Base-by-base conservation (phyloP, 331 rosid genomes). In the Phaseolus coccineus region DNA sequence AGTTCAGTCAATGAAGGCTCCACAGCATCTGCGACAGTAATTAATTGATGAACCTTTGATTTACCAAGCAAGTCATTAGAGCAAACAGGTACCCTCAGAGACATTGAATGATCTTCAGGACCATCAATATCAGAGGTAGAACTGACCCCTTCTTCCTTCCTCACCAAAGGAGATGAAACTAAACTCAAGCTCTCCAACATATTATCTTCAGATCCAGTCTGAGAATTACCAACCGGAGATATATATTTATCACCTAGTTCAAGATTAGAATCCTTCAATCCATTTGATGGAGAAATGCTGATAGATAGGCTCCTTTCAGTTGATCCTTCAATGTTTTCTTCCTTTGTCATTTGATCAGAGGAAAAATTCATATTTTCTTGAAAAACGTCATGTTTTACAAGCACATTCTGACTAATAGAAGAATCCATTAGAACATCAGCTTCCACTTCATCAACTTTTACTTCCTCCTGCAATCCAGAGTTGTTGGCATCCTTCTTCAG, bases 381-480 rank as follows among this genome's bases (percentile, higher is more conserved):
- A 5, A 58, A 27, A 27, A 12, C 19, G 0, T 58, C 39, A 6
- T 61, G 70, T 50, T 64, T 72, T 33, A 65, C 72, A 16, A 50
- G 84, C 55, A 75, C 42, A 82, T 24, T 77, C 79, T 81, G 73
- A 85, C 83, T 31, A 82, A 55, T 87, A 82, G 93, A 77, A 25
- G 83, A 56, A 66, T 79, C 89, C 80, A 69, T 77, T 81, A 61
- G 89, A 80, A 59, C 87, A 48, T 69, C 57, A 51, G 52, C 73
- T 35, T 71, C 87, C 61, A 87, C 70, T 40, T 69, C 71, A 69
- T 83, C 77, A 77, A 51, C 82, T 72, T 79, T 52, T 73, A 80
- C 62, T 67, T 87, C 92, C 87, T 74, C 82, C 76, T 50, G 80
- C 58, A 53, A 40, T 50, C 22, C 84, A 57, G 84, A 74, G 79